These are phyloP conservation scores for Globisporangium okanoganense DNA, from an alignment of 352 stramenopile genomes.

Conservation along the genomic window DNA sequence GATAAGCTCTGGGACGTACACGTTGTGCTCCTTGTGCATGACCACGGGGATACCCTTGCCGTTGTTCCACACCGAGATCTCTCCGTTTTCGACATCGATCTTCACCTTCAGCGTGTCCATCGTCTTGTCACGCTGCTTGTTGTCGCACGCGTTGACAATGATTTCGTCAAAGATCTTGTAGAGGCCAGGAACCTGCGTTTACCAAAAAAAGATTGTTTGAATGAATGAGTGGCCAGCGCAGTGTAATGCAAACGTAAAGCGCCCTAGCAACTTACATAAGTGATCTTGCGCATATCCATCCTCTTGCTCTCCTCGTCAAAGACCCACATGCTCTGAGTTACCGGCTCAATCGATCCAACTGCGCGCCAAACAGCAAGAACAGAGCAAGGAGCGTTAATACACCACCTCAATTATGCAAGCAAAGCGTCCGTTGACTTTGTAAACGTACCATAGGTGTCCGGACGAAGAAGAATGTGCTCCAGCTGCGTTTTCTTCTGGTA, in stretches of 20 bases:
- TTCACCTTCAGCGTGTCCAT: slow-evolving; percentile 94
- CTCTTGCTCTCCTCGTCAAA: slow-evolving; percentile 87
- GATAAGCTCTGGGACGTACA: slow-evolving; percentile 97
- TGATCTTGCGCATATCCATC: slow-evolving; percentile 94
- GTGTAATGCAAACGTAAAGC: background rate
- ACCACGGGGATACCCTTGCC: slow-evolving; percentile 96
- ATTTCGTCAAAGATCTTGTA: slow-evolving; percentile 99
- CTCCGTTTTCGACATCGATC: slow-evolving; percentile 90
- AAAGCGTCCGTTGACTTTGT: background rate
- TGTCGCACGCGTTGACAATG: slow-evolving; percentile 99
- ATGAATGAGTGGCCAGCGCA: background rate
- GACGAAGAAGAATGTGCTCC: slow-evolving; percentile 97
- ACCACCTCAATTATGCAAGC: background rate
- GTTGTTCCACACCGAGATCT: slow-evolving; percentile 98
- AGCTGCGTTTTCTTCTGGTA: slow-evolving; percentile 98
- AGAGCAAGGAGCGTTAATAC: background rate
- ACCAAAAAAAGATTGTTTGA: background rate
- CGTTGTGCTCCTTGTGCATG: slow-evolving; percentile 96
- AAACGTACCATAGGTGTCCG: slow-evolving; percentile 95
- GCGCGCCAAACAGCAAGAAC: slow-evolving; percentile 5
- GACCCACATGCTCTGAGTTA: slow-evolving; percentile 92
- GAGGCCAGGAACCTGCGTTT: slow-evolving; percentile 86
- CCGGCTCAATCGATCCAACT: slow-evolving; percentile 94
- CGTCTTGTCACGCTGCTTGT: slow-evolving; percentile 98
- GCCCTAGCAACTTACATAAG: slow-evolving; percentile 43